Percentiles rank a stretch among this genome's conserved stretches.
Evolutionary conservation across 257 asterid species (phyloP).

Genomic region (Solanum boliviense): DNA sequence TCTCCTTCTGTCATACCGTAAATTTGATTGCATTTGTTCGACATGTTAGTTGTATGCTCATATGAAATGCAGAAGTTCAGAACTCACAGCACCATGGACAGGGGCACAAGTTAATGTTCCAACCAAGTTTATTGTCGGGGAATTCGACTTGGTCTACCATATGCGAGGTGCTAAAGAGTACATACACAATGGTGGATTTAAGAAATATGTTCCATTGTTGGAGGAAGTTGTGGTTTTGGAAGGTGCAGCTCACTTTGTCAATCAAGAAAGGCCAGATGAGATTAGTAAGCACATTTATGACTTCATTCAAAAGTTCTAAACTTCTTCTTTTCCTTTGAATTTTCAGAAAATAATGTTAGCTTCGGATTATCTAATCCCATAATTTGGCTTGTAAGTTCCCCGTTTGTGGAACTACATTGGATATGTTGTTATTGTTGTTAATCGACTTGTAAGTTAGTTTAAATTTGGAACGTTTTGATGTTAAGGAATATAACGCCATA

Average conservation of each 20-base stretch:
- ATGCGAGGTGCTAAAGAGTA: constrained; percentile 6
- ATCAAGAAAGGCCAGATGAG: constrained; percentile 6
- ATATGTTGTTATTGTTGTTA: too few species aligned
- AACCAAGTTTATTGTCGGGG: constrained; percentile 7
- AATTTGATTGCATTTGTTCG: not conserved
- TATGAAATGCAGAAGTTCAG: constrained; percentile 7
- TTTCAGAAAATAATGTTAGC: not conserved
- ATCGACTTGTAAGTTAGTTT: too few species aligned
- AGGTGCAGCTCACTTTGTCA: constrained; percentile 10
- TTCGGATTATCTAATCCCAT: not conserved
- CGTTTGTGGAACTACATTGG: too few species aligned
- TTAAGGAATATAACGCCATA: too few species aligned
- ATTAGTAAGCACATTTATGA: constrained; percentile 3
- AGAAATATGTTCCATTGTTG: constrained; percentile 9
- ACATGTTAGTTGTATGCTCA: not conserved
- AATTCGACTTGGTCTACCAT: constrained; percentile 10
- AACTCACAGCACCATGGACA: constrained; percentile 14
- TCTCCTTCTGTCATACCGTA: not conserved
- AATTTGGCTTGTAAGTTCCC: not conserved
- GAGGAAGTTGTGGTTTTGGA: constrained; percentile 4
- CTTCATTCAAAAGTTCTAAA: constrained; percentile 1
- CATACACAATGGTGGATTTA: constrained; percentile 9
- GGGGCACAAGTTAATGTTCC: constrained; percentile 17
- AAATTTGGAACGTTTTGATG: too few species aligned
- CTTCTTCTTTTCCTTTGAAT: not conserved